Evolutionary conservation across 768 basidiomycete genomes (phyloP), one percentile per base, ranked within the genome.

Genomic region (Ramaria sp.): DNA sequence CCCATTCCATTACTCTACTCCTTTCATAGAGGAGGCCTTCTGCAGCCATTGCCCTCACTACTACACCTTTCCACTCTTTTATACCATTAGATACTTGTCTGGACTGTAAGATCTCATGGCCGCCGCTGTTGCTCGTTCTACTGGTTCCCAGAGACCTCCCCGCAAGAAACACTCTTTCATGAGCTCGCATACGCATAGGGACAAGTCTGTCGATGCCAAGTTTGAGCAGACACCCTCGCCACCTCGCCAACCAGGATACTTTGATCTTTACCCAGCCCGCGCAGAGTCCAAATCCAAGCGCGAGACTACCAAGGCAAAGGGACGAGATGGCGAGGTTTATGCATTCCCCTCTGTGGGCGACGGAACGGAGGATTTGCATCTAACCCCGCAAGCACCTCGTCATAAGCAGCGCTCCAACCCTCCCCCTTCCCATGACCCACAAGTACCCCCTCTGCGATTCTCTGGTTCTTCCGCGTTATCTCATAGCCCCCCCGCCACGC

Each of bases 121-220:
- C 17, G 19, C 51, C 37, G 51, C 31, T 7, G 37, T 52, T 34
- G 37, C 51, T 20, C 51, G 37, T 37, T 52, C 51, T 39, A 3
- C 31, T 33, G 31, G 17, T 60, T 68, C 55, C 4, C 58, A 74
- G 41, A 77, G 73, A 56, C 68, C 68, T 27, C 77, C 80, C 15
- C 73, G 75, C 59, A 81, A 79, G 67, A 81, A 75, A 62, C 69
- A 75, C 20, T 81, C 83, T 7, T 79, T 82, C 64, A 65, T 82
- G 34, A 83, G 83, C 27, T 70, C 81, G 49, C 71, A 75, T 59
- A 74, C 81, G 49, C 71, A 75, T 59, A 74, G 74, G 59, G 78
- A 78, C 68, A 76, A 74, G 33, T 52, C 51, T 52, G 17, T 22
- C 15, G 51, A 52, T 31, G 30, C 51, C 1, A 38, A 15, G 20